A percentile compares a stretch with the other conserved stretches of the same genome.
phyloP scores from a whole-genome alignment of 2,329 filamentous ascomycete genomes.

The Beauveria sp. region DNA sequence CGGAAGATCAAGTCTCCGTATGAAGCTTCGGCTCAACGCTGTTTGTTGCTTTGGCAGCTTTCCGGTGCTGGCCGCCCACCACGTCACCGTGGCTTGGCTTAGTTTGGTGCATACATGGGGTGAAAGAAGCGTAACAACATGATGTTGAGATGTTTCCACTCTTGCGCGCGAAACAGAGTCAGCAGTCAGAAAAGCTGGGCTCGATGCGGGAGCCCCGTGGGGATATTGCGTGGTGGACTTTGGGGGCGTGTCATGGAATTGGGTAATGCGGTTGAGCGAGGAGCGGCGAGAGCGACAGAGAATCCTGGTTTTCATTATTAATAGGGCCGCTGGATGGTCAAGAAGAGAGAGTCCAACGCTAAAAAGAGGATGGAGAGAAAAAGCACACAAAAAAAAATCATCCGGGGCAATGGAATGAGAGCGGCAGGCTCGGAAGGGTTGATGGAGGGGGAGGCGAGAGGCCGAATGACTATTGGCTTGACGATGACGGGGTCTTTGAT shows the following conservation, averaged over 20 bases:
- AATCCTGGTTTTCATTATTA: constrained; percentile 3
- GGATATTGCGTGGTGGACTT: not conserved
- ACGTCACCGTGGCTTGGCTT: not conserved
- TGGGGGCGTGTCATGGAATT: not conserved
- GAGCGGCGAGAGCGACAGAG: not conserved
- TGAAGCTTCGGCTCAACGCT: not conserved
- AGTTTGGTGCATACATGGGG: no score
- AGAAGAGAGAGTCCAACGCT: not conserved
- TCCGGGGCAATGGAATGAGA: not conserved
- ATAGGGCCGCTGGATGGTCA: not conserved
- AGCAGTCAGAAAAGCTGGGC: not conserved
- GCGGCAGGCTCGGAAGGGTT: not conserved
- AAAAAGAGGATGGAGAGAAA: not conserved
- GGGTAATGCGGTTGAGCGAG: not conserved
- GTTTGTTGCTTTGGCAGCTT: not conserved
- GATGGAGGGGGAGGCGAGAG: not conserved
- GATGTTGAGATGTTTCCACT: not conserved
- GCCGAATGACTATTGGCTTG: not conserved
- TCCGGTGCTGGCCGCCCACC: not conserved
- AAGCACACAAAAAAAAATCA: not conserved
- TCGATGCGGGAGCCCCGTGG: constrained; percentile 6
- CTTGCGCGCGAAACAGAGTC: not conserved
- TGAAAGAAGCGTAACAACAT: no score
- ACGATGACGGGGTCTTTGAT: not conserved
- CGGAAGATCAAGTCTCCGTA: not conserved